Evolutionary conservation across 805 yeast genomes (phyloP), one percentile per base, ranked within the genome.

Genomic region (Saturnispora quitensis): DNA sequence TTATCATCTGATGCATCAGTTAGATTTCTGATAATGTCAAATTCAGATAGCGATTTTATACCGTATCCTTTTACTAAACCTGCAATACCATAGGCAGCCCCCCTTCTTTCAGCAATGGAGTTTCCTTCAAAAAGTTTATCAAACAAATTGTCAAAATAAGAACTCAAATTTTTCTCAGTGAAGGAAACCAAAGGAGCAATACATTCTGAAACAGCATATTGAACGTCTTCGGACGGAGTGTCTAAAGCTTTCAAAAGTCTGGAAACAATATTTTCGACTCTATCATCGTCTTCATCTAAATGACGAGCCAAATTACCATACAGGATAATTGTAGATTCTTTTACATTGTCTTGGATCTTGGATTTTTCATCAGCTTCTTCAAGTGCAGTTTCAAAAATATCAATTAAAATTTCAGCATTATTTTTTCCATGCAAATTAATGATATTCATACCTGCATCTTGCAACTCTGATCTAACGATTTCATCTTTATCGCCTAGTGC

Each of bases 1-100:
- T 84, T 86, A 60, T 91, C 95, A 54, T 91, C 98, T 5, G 95
- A 78, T 15, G 96, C 97, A 43, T 84, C 89, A 5, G 79, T 75
- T 55, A 93, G 69, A 43, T 76, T 77, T 51, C 96, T 76, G 52
- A 89, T 81, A 43, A 93, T 75, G 60, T 88, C 96, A 62, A 78
- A 81, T 47, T 84, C 84, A 10, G 87, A 76, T 49, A 93, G 70
- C 0, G 95, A 76, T 53, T 80, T 75, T 50, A 93, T 80, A 58
- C 99, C 99, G 22, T 81, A 77, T 53, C 99, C 99, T 62, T 87
- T 84, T 3, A 86, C 91, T 44, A 93, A 68, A 56, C 99, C 99
- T 22, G 98, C 86, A 59, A 93, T 77, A 66, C 98, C 99, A 70
- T 87, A 89, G 1, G 98, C 98, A 2, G 97, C 91, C 62, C 98